Evolutionary conservation across 208 protist genomes (phyloP).

Genomic region (Wallacemonas rigidus): DNA sequence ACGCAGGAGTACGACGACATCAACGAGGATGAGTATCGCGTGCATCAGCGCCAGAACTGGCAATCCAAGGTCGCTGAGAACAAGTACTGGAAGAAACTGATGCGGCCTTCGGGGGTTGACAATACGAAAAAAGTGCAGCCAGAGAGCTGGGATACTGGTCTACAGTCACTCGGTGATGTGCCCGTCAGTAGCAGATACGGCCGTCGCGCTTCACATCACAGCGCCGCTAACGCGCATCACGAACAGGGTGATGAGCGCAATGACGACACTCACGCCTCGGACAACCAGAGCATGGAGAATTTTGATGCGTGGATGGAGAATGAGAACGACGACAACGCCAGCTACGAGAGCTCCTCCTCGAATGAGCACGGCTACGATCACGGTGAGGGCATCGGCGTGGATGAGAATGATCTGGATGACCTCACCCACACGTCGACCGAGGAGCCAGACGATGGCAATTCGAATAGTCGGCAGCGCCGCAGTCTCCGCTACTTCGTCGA

Average conservation of each 20-base stretch:
- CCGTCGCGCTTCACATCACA: slow-evolving; percentile 14
- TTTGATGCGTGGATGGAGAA: slow-evolving; percentile 10
- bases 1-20: slow-evolving; percentile 14
- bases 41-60: slow-evolving; percentile 21
- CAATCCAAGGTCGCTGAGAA: slow-evolving; percentile 23
- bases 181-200: slow-evolving; percentile 32
- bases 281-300: neutral
- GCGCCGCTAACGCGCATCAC: slow-evolving; percentile 20
- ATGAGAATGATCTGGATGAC: neutral
- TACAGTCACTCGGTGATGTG: slow-evolving; percentile 26
- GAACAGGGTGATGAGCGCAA: neutral
- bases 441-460: neutral
- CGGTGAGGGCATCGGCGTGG: neutral
- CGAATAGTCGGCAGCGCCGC: neutral
- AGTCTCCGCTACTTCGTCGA: slow-evolving; percentile 17
- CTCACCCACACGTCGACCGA: neutral
- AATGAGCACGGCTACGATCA: neutral
- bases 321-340: slow-evolving; percentile 9
- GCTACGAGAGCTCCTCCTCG: slow-evolving; percentile 10
- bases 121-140: neutral
- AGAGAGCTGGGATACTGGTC: slow-evolving; percentile 11
- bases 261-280: neutral
- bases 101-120: slow-evolving; percentile 10
- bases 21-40: neutral
- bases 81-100: slow-evolving; percentile 31